Evolutionary conservation across 202 grass and related monocot genomes (phyloP), one percentile per base, ranked within the genome.

Genomic region (Tripidium arundinaceum): DNA sequence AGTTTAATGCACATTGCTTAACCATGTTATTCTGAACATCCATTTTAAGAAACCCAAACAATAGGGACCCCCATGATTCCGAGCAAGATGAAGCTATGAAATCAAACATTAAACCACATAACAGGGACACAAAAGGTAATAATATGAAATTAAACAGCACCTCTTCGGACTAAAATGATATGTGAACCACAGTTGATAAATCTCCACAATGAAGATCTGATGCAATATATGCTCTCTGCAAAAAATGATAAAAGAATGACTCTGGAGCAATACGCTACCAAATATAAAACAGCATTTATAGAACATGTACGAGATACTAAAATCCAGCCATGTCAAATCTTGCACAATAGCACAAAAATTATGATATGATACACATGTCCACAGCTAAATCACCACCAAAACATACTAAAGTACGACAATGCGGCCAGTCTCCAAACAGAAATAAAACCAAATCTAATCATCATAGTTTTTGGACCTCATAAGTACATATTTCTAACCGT

Each of bases 231-330:
- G 1, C n/a, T 21, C 22, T 85, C 72, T 85, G 73, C 77, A 88
- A 52, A 80, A 88, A 77, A 82, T 81, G 49, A 82, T 81, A 78
- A 68, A 81, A 26, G 42, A 77, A 84, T 47, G 57, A 80, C n/a
- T n/a, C n/a, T n/a, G n/a, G n/a, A n/a, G n/a, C n/a, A n/a, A n/a
- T n/a, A n/a, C n/a, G n/a, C n/a, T n/a, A n/a, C n/a, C n/a, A n/a
- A n/a, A n/a, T n/a, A n/a, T n/a, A n/a, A n/a, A n/a, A n/a, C n/a
- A n/a, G n/a, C n/a, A n/a, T n/a, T n/a, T n/a, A n/a, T n/a, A n/a
- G n/a, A n/a, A n/a, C n/a, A n/a, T n/a, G n/a, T n/a, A n/a, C n/a
- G n/a, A n/a, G n/a, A n/a, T n/a, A n/a, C n/a, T n/a, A n/a, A n/a
- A n/a, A n/a, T n/a, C n/a, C n/a, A n/a, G n/a, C n/a, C n/a, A n/a